A percentile compares a stretch with the other conserved stretches of the same genome.
phyloP scores from a whole-genome alignment of 2,329 filamentous ascomycete genomes.

The Pestalotiopsis sp. region DNA sequence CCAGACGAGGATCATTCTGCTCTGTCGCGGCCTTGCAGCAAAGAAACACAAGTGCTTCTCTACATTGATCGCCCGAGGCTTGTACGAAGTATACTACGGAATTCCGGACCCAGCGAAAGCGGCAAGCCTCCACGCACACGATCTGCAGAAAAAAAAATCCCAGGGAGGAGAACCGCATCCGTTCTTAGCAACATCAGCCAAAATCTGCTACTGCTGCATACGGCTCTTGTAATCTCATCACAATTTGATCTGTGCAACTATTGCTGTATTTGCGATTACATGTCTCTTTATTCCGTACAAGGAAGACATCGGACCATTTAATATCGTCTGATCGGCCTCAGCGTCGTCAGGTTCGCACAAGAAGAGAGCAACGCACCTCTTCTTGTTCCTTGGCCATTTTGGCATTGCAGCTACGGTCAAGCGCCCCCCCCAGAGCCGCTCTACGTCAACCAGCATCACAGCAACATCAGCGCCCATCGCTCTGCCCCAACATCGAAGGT shows the following conservation, averaged over 20 bases:
- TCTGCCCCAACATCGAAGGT: background rate
- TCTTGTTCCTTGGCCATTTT: background rate
- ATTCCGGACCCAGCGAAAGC: background rate
- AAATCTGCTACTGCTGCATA: slow-evolving; percentile 12
- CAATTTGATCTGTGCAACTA: slow-evolving; percentile 9
- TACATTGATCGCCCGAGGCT: background rate
- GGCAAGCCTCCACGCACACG: background rate
- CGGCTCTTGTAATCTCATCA: slow-evolving; percentile 1
- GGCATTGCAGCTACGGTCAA: background rate
- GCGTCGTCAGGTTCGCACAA: background rate
- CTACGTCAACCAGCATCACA: slow-evolving; percentile 1
- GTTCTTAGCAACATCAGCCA: slow-evolving; percentile 18
- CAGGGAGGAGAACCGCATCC: background rate
- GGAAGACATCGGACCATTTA: background rate
- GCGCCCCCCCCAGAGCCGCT: background rate
- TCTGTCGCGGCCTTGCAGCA: background rate
- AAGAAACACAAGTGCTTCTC: background rate
- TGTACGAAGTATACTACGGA: background rate
- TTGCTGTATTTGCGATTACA: slow-evolving; percentile 2
- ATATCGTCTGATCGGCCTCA: background rate
- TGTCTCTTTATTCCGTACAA: background rate
- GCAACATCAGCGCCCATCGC: background rate
- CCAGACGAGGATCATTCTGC: background rate
- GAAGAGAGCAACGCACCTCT: background rate
- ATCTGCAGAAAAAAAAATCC: background rate